Evolutionary conservation across 352 stramenopile genomes (phyloP).

Genomic region (Phytophthora multivora): DNA sequence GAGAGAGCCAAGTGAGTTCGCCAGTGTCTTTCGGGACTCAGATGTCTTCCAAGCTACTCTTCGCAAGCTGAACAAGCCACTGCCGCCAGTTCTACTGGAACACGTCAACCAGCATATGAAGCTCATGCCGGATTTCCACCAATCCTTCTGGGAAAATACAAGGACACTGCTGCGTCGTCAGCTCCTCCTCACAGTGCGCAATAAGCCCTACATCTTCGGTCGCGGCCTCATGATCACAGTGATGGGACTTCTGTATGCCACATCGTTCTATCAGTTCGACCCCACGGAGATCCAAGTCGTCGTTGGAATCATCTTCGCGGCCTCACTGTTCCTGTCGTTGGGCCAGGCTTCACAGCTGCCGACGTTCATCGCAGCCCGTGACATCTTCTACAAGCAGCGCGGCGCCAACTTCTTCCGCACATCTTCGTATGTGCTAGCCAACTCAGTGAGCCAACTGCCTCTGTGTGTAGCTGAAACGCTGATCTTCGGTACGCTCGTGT

Average conservation of each 20-base stretch:
- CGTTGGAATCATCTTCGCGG: slow-evolving; percentile 66
- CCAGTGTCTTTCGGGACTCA: slow-evolving; percentile 40
- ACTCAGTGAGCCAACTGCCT: slow-evolving; percentile 40
- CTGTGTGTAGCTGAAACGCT: slow-evolving; percentile 63
- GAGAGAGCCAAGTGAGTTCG: slow-evolving; percentile 43
- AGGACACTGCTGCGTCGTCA: slow-evolving; percentile 44
- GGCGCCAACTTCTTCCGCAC: slow-evolving; percentile 57
- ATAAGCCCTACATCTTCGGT: slow-evolving; percentile 44
- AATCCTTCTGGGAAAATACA: slow-evolving; percentile 37
- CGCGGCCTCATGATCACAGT: slow-evolving; percentile 44
- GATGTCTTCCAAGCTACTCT: slow-evolving; percentile 37
- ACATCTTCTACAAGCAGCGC: slow-evolving; percentile 55
- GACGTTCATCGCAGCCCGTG: slow-evolving; percentile 51
- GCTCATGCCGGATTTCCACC: slow-evolving; percentile 41
- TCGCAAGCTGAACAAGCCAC: slow-evolving; percentile 61
- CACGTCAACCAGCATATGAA: slow-evolving; percentile 81
- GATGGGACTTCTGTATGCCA: slow-evolving; percentile 44
- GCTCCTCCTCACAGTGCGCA: slow-evolving; percentile 52
- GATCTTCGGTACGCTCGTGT: slow-evolving; percentile 82
- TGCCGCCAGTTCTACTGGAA: slow-evolving; percentile 17
- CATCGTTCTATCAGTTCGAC: slow-evolving; percentile 46
- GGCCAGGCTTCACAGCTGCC: slow-evolving; percentile 77
- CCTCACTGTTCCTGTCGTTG: slow-evolving; percentile 75
- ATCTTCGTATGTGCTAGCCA: slow-evolving; percentile 66
- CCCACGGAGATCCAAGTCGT: slow-evolving; percentile 36